Evolutionary conservation across 2,329 filamentous ascomycete species (phyloP).

Genomic region (Elsinoe necatrix): DNA sequence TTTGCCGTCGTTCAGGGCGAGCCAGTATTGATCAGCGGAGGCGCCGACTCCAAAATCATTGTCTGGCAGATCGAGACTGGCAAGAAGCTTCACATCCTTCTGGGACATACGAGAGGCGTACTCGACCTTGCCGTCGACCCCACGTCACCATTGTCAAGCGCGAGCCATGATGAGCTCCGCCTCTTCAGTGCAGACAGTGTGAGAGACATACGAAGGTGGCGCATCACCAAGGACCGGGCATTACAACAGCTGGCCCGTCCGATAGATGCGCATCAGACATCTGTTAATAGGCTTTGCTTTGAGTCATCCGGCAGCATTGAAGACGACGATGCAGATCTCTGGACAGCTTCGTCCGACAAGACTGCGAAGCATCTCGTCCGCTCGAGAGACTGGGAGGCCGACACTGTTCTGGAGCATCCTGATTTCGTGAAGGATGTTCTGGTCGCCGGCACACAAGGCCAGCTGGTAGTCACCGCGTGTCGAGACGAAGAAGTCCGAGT

Average conservation of each 20-base stretch:
- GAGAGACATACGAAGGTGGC: conserved; percentile 65
- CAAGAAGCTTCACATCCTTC: conserved; percentile 63
- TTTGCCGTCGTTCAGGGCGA: conserved; percentile 53
- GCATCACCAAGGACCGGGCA: conserved; percentile 45
- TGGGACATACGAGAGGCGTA: conserved; percentile 69
- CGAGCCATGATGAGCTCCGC: conserved; percentile 37
- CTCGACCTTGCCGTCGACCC: conserved; percentile 73
- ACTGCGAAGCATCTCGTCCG: conserved; percentile 72
- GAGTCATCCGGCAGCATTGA: conserved; percentile 35
- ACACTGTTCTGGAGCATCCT: conserved; percentile 68
- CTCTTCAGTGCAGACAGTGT: conserved; percentile 66
- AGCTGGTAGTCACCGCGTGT: conserved; percentile 76
- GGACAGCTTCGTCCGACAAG: conserved; percentile 90
- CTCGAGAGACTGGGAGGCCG: conserved; percentile 57
- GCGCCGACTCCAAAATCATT: conserved; percentile 45
- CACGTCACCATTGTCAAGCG: conserved; percentile 32
- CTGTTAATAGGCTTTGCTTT: conserved; percentile 73
- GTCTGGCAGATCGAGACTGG: conserved; percentile 71
- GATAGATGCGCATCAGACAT: conserved; percentile 80
- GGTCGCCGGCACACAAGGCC: conserved; percentile 50
- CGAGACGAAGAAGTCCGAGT: conserved; percentile 86
- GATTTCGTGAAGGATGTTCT: conserved; percentile 83
- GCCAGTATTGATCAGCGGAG: conserved; percentile 44
- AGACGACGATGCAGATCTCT: conserved; percentile 52
- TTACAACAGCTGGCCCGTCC: conserved; percentile 48